Base-by-base conservation (phyloP, 2,329 filamentous ascomycete genomes). In the Pseudogymnoascus sp. region DNA sequence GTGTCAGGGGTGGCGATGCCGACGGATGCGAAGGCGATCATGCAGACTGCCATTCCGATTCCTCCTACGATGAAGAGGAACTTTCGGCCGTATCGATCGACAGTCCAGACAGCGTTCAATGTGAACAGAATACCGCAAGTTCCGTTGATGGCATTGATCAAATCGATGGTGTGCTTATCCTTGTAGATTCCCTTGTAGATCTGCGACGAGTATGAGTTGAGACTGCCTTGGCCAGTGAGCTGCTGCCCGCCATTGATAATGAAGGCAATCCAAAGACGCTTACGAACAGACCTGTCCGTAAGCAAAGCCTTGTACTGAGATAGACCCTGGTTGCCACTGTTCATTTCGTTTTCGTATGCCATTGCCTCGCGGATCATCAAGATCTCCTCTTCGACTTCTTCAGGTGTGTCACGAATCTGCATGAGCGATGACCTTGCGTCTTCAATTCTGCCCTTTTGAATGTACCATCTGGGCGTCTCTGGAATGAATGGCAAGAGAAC, bases 91-190 rank as follows among this genome's bases (percentile, higher is more conserved):
- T 87, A 90, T 58, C 87, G 81, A 72, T 90, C 88, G 33, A 88
- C 85, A 3, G 86, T 88, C 87, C 88, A 90, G 38, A 87, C 82
- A 14, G 88, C 87, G 67, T 89, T 90, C 55, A 89, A 78, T 0
- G 88, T 90, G 75, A 90, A 90, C 21, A 90, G 64, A 65, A 90
- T 90, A 63, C 86, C 86, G 67, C 86, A 88, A 5, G 87, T 90
- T 38, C 86, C 87, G 72, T 90, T 90, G 61, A 90, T 78, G 4
- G 88, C 88, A 72, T 90, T 90, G 78, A 90, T 90, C 31, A 90
- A 78, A 65, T 86, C 85, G 71, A 90, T 89, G 21, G 81, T 85
- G 60, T 81, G 76, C 62, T 74, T 76, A 61, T 75, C 79, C 23
- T 76, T 79, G 78, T 87, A 90, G 25, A 90, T 82, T 71, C 88